phyloP scores from a whole-genome alignment of 176 grass and related monocot species.

The Aechmea fasciata region DNA sequence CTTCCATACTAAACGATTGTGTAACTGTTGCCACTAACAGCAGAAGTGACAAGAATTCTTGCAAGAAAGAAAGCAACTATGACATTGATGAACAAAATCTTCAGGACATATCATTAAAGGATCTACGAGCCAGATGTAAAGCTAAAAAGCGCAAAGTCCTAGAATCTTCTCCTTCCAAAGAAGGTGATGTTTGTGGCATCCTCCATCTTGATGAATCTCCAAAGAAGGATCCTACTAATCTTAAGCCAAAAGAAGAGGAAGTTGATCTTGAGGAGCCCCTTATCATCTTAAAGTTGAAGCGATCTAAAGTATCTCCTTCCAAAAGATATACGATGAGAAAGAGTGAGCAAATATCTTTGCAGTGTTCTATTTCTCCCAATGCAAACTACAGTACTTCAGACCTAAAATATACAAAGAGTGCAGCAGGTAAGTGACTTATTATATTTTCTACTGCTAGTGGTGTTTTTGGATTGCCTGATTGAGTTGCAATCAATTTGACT shows the following conservation, averaged over 20 bases:
- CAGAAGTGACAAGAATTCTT: neutral
- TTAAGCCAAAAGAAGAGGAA: slow-evolving; percentile 24
- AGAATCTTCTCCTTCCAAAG: slow-evolving; percentile 21
- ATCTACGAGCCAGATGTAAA: slow-evolving; percentile 39
- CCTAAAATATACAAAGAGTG: slow-evolving; percentile 15
- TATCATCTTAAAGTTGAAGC: slow-evolving; percentile 43
- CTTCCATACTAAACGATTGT: slow-evolving; percentile 18
- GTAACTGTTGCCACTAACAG: slow-evolving; percentile 3
- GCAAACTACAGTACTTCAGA: slow-evolving; percentile 3
- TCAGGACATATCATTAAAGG: slow-evolving; percentile 32
- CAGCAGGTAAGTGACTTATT: slow-evolving; percentile 26
- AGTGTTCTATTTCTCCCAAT: neutral
- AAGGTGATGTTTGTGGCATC: slow-evolving; percentile 1
- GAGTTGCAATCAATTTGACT: neutral
- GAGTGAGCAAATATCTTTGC: slow-evolving; percentile 6
- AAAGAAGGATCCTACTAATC: slow-evolving; percentile 2
- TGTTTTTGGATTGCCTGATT: neutral
- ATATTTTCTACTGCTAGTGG: neutral
- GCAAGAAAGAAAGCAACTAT: neutral
- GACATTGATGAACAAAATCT: slow-evolving; percentile 8
- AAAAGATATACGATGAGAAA: slow-evolving; percentile 26
- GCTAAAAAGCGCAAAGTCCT: slow-evolving; percentile 21
- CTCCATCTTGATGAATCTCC: neutral
- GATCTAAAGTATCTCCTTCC: slow-evolving; percentile 11
- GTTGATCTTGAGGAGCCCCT: slow-evolving; percentile 46